A percentile compares a stretch with the other conserved stretches of the same genome.
Evolutionary conservation across 2,329 filamentous ascomycete genomes (phyloP).

Genomic region (Setomelanomma holmii): DNA sequence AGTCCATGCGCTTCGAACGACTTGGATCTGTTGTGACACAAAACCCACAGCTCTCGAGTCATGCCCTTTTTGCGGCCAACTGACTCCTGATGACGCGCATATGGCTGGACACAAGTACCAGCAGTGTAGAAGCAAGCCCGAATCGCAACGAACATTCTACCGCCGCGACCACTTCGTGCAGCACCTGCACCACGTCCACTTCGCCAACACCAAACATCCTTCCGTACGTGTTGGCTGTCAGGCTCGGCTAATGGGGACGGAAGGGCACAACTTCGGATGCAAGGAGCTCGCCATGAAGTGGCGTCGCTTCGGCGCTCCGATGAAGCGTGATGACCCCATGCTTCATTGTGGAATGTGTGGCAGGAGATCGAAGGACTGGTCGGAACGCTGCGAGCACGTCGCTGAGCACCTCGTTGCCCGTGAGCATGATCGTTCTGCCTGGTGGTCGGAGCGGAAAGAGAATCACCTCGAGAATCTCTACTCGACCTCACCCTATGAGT

Average conservation of each 20-base stretch:
- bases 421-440: conserved; percentile 36
- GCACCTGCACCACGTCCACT: conserved; percentile 46
- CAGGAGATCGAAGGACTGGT: conserved; percentile 40
- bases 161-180: conserved; percentile 46
- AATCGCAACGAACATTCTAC: conserved; percentile 46
- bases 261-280: conserved; percentile 44
- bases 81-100: conserved; percentile 41
- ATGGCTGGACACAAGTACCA: conserved; percentile 45
- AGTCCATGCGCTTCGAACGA: conserved; percentile 47
- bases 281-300: conserved; percentile 46
- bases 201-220: conserved; percentile 43
- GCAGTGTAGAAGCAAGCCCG: conserved; percentile 43
- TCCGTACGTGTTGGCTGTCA: conserved; percentile 43
- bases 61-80: conserved; percentile 44
- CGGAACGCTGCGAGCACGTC: conserved; percentile 42
- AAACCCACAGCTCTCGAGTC: conserved; percentile 31
- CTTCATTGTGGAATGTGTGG: conserved; percentile 46
- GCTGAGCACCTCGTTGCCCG: conserved; percentile 41
- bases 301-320: conserved; percentile 43
- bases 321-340: conserved; percentile 46
- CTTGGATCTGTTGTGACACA: conserved; percentile 46
- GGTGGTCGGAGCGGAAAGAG: conserved; percentile 42
- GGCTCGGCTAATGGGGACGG: conserved; percentile 33
- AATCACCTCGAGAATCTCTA: conserved; percentile 44
- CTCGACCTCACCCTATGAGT: conserved; percentile 34